Evolutionary conservation across 768 basidiomycete genomes (phyloP), one percentile per base, ranked within the genome.

Genomic region (Crassisporium funariophilum): DNA sequence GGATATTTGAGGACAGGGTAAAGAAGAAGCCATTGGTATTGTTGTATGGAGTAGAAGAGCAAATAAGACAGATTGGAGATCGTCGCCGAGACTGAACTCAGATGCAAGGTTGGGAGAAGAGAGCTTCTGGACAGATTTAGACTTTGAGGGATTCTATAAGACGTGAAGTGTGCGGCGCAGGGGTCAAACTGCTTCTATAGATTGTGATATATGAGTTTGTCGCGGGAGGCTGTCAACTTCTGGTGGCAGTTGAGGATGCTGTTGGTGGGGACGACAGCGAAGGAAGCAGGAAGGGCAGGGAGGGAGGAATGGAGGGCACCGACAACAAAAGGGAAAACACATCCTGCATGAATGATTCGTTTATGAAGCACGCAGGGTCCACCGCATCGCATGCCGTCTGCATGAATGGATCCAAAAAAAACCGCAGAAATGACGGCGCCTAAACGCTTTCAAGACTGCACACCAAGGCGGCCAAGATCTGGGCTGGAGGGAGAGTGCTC

Each of bases 401-500:
- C 51, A 43, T 50, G 44, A 27, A 35, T 41, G 42, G 41, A 11
- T 29, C 41, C 47, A 50, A 47, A 50, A 52, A 46, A 41, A 51
- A 45, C 50, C 44, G 22, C 23, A 36, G 22, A 36, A 54, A 54
- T 21, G 35, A 55, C 50, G 44, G 47, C 52, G 52, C 52, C 54
- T 59, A 59, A 59, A 50, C 42, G 43, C 34, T 49, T 44, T 41
- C n/a, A n/a, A n/a, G n/a, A n/a, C n/a, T n/a, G n/a, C n/a, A n/a
- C n/a, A n/a, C n/a, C n/a, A n/a, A n/a, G n/a, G n/a, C n/a, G n/a
- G n/a, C n/a, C n/a, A n/a, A n/a, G n/a, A n/a, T n/a, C n/a, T n/a
- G n/a, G n/a, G n/a, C n/a, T n/a, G n/a, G n/a, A n/a, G n/a, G n/a
- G n/a, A n/a, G n/a, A n/a, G n/a, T n/a, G n/a, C n/a, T 38, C 23